Percentiles rank a stretch among this genome's conserved stretches.
Conservation (phyloP, 192 early-diverging fungal species). For the Podila horticola region DNA sequence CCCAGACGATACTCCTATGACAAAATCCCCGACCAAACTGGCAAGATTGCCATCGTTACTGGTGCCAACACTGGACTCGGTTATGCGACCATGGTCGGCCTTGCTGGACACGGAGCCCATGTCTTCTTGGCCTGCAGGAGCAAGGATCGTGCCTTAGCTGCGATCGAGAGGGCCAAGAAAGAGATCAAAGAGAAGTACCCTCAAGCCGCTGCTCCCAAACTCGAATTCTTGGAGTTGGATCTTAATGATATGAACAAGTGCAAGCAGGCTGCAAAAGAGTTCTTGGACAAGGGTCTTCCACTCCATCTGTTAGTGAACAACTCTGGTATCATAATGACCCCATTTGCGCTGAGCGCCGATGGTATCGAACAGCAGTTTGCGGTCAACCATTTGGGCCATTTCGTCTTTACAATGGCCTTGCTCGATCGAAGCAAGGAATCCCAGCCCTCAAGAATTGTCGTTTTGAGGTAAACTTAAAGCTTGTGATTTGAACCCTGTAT, state of each 20-base stretch:
- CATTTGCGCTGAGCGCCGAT: conserved; percentile 39
- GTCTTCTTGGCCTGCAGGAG: conserved; percentile 35
- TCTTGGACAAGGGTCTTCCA: conserved; percentile 42
- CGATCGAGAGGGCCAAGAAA: conserved; percentile 3
- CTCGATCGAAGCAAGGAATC: conserved; percentile 24
- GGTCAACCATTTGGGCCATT: conserved; percentile 57
- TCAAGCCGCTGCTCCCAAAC: conserved; percentile 10
- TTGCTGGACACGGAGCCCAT: conserved; percentile 26
- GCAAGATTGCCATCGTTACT: no score
- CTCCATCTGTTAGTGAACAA: conserved; percentile 61
- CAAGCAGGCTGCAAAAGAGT: conserved; percentile 28
- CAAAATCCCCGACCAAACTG: conserved; percentile 42
- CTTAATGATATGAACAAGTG: conserved; percentile 18
- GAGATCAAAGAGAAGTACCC: conserved; percentile 32
- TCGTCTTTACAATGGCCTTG: conserved; percentile 14
- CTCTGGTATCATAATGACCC: conserved; percentile 37
- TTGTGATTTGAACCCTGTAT: no score
- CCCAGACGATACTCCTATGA: no score
- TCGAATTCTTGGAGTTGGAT: conserved; percentile 49
- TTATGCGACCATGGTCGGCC: conserved; percentile 22
- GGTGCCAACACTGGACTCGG: conserved; percentile 55
- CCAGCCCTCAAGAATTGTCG: no score
- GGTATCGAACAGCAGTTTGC: conserved; percentile 58
- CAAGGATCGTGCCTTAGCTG: background rate
- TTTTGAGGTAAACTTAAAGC: conserved; percentile 4